Conservation (phyloP, 768 basidiomycete species). For the Rhodotorula graminis region DNA sequence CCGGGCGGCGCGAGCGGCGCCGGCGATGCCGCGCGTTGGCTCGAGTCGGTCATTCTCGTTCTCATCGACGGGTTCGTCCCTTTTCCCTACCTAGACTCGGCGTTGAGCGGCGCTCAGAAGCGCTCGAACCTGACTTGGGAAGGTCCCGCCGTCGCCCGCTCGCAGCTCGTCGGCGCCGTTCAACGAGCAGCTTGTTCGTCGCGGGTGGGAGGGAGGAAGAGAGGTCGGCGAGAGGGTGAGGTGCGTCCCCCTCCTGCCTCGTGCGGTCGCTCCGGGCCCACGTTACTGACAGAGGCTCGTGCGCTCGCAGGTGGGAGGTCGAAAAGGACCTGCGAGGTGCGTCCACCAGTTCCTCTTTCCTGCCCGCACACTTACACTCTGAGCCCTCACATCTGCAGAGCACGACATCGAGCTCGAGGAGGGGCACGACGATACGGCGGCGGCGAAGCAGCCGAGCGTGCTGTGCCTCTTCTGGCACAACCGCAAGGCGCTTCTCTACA, state of each 20-base stretch:
- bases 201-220: background rate
- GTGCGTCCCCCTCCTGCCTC: too few relatives aligned
- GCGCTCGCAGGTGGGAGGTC: constrained; percentile 2
- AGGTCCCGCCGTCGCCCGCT: background rate
- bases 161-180: constrained; percentile 15
- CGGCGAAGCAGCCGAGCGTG: background rate
- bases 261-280: too few relatives aligned
- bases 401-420: constrained; percentile 1
- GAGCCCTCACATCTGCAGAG: background rate
- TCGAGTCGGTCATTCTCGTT: background rate
- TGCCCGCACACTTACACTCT: background rate
- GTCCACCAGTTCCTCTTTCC: background rate
- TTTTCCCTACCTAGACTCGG: accelerated
- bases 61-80: background rate
- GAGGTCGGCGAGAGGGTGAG: background rate
- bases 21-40: background rate
- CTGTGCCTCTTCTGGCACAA: background rate
- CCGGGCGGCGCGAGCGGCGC: too few relatives aligned
- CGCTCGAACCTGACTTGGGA: background rate
- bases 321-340: constrained; percentile 13
- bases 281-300: background rate
- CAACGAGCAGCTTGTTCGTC: background rate
- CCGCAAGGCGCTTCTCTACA: background rate
- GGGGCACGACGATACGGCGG: too few relatives aligned
- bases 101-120: too few relatives aligned